These are phyloP conservation scores for Gliomastix tumulicola DNA, from an alignment of 2,329 filamentous ascomycete genomes.

Conservation along the genomic window DNA sequence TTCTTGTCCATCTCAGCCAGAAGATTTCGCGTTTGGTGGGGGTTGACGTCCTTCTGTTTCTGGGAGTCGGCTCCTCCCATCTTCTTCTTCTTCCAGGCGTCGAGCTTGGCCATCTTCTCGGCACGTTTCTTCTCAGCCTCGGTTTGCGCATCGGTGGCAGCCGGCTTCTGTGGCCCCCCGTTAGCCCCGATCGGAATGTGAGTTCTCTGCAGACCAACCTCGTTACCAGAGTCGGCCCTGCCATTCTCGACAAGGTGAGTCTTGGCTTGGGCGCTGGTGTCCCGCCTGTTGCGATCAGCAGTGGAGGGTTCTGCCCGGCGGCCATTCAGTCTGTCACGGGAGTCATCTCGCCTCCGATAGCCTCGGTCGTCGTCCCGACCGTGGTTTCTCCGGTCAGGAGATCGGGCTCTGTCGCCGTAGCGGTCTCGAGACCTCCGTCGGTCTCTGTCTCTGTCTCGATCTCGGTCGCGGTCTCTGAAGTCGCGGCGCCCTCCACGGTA, in stretches of 20 bases:
- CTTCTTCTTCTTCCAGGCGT: constrained; percentile 89
- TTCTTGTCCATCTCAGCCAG: constrained; percentile 69
- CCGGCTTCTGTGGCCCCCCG: constrained; percentile 44
- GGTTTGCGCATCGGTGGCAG: constrained; percentile 41
- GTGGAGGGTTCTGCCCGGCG: constrained; percentile 67
- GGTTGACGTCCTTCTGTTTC: constrained; percentile 62
- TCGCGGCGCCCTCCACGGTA: constrained; percentile 57
- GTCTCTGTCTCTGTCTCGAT: constrained; percentile 54
- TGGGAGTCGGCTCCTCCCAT: constrained; percentile 68
- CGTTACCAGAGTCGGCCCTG: constrained; percentile 40
- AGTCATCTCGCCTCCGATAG: constrained; percentile 67
- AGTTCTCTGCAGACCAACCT: constrained; percentile 52
- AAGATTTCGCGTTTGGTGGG: constrained; percentile 59
- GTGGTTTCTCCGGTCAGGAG: constrained; percentile 51
- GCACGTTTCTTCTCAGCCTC: constrained; percentile 72
- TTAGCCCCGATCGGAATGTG: no score
- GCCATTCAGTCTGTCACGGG: constrained; percentile 56
- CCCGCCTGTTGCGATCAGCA: constrained; percentile 59
- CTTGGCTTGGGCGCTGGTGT: constrained; percentile 50
- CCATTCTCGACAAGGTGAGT: constrained; percentile 40
- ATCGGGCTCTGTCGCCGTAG: constrained; percentile 50
- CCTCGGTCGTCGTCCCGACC: constrained; percentile 60
- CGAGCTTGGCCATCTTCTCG: constrained; percentile 72
- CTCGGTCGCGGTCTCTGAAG: constrained; percentile 47
- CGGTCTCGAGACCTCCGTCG: constrained; percentile 58